Conservation (phyloP, 768 basidiomycete genomes). For the Mrakia gelida region DNA sequence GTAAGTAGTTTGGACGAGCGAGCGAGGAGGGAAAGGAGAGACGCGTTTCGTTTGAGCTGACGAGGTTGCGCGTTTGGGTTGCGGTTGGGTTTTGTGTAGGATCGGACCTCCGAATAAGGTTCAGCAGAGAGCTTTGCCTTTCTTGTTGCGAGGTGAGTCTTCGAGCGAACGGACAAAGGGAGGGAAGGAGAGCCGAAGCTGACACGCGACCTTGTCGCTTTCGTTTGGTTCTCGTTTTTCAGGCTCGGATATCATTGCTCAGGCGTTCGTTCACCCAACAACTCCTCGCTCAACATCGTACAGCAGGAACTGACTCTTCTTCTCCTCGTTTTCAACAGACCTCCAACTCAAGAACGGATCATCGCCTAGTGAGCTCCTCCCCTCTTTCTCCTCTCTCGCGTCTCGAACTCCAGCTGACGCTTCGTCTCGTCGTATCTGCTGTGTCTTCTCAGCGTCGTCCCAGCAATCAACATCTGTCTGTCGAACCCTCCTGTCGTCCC, state of each 20-base stretch:
- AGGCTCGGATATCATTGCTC: slow-evolving; percentile 91
- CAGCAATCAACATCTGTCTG: slow-evolving; percentile 51
- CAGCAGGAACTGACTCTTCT: not conserved
- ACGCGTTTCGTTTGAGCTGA: not conserved
- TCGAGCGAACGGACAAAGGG: too few relatives aligned
- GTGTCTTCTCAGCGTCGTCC: slow-evolving; percentile 38
- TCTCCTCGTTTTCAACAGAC: slow-evolving; percentile 40
- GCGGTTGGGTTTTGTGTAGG: slow-evolving; percentile 10
- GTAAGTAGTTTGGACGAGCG: slow-evolving; percentile 50
- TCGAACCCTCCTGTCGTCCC: slow-evolving; percentile 47
- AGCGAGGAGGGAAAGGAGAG: not conserved
- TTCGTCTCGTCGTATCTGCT: slow-evolving; percentile 32
- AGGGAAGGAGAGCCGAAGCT: not conserved
- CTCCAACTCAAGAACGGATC: slow-evolving; percentile 96
- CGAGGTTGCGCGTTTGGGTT: not conserved
- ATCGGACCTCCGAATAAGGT: slow-evolving; percentile 99
- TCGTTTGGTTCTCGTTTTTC: not conserved
- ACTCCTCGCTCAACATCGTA: too few relatives aligned
- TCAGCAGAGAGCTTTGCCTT: slow-evolving; percentile 92
- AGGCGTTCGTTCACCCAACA: slow-evolving; percentile 52
- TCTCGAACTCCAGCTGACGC: not conserved
- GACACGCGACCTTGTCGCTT: not conserved
- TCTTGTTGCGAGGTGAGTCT: slow-evolving; percentile 65
- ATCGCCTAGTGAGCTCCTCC: slow-evolving; percentile 62
- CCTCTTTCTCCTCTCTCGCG: slow-evolving; percentile 66